A percentile compares a stretch with the other conserved stretches of the same genome.
Conservation (phyloP, 495 filamentous ascomycete species). For the Penicillium maclennaniae region DNA sequence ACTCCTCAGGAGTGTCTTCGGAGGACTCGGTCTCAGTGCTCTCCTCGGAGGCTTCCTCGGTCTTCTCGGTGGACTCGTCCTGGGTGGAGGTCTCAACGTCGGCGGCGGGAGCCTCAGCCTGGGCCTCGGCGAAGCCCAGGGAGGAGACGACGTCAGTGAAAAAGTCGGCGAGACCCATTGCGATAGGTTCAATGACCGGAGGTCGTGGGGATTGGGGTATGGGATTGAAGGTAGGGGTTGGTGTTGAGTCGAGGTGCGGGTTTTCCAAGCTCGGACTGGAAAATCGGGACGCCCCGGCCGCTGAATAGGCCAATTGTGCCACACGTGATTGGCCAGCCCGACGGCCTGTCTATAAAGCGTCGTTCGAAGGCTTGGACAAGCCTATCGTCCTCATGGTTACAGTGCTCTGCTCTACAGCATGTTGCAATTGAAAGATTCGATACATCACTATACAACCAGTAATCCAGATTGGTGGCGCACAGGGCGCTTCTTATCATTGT, state of each 20-base stretch:
- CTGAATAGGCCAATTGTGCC: slow-evolving; percentile 42
- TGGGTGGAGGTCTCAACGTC: slow-evolving; percentile 49
- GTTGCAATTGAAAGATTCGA: neutral
- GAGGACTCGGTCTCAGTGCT: slow-evolving; percentile 26
- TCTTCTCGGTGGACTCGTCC: slow-evolving; percentile 51
- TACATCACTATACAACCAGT: neutral
- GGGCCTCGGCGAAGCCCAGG: slow-evolving; percentile 53
- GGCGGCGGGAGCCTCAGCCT: slow-evolving; percentile 58
- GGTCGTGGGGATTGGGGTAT: slow-evolving; percentile 18
- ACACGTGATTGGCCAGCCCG: slow-evolving; percentile 42
- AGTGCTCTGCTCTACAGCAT: neutral
- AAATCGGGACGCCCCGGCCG: slow-evolving; percentile 47
- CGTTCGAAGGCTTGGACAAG: neutral
- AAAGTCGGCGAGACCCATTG: slow-evolving; percentile 62
- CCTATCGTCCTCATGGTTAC: neutral
- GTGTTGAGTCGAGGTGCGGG: slow-evolving; percentile 32
- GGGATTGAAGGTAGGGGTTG: slow-evolving; percentile 33
- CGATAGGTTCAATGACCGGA: slow-evolving; percentile 35
- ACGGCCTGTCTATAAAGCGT: neutral
- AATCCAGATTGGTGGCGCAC: neutral
- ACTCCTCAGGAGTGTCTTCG: slow-evolving; percentile 33
- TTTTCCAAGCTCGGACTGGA: slow-evolving; percentile 42
- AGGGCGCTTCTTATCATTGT: neutral
- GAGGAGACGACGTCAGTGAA: slow-evolving; percentile 59
- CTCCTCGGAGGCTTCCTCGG: slow-evolving; percentile 38